Evolutionary conservation across 108 stramenopile genomes (phyloP).

Genomic region (Skeletonema tropicum): DNA sequence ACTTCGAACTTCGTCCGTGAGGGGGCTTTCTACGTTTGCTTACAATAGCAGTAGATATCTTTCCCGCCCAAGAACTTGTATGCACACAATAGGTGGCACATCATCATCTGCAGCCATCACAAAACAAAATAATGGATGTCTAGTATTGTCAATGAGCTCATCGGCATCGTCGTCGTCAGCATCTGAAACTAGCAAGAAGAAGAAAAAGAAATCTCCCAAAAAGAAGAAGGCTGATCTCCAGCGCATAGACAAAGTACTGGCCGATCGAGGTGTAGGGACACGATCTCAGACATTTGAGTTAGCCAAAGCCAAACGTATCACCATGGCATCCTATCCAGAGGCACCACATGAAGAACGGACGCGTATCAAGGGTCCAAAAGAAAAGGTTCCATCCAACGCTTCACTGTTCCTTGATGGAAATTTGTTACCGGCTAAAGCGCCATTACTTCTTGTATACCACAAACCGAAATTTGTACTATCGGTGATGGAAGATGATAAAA

Average conservation of each 20-base stretch:
- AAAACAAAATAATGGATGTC: neutral
- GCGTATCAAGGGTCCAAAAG: constrained; percentile 58
- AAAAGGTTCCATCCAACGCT: constrained; percentile 66
- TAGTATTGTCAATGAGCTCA: neutral
- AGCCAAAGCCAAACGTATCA: constrained; percentile 68
- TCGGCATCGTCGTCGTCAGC: neutral
- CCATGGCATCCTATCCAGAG: constrained; percentile 17
- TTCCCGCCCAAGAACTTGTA: too few relatives aligned
- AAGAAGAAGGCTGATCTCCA: constrained; percentile 14
- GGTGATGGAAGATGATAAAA: constrained; percentile 69
- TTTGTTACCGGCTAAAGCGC: constrained; percentile 62
- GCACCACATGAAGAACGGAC: constrained; percentile 34
- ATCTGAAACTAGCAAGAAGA: neutral
- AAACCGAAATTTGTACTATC: constrained; percentile 87
- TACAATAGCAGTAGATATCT: neutral
- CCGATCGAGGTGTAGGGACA: constrained; percentile 73
- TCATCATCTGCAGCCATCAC: neutral
- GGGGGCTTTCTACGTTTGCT: neutral
- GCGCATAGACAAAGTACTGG: constrained; percentile 80
- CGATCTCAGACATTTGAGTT: constrained; percentile 74
- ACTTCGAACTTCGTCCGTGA: neutral
- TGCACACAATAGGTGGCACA: too few relatives aligned
- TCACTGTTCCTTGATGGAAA: constrained; percentile 71
- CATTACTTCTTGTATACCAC: constrained; percentile 71
- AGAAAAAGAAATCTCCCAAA: neutral